Evolutionary conservation across 108 stramenopile genomes (phyloP), one percentile per base, ranked within the genome.

Genomic region (Stephanodiscus minutulus): DNA sequence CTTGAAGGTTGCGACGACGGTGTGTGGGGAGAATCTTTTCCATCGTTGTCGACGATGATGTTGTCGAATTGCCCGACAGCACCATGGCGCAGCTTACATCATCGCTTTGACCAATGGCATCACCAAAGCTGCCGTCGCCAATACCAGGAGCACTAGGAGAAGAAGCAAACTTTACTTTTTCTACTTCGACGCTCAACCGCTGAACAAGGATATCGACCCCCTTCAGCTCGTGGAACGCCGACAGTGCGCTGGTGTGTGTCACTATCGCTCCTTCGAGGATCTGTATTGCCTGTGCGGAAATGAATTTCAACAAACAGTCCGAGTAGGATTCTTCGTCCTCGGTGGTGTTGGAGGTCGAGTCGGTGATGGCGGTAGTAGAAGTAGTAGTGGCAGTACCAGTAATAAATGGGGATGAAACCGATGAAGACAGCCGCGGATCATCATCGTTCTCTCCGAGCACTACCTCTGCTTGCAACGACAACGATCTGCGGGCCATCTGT

Each of bases 231-330:
- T 92, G 88, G 81, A 96, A 98, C 7, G 95, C 91, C 21, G 85
- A 63, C 37, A 94, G 67, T 9, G 95, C 96, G 68, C 83, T 91
- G 46, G 63, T 85, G 66, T 92, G 90, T 24, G 93, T 95, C 24
- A 94, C 86, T 28, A 96, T 87, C 12, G 91, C 91, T 12, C 87
- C 89, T 77, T 98, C 97, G 24, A 98, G 66, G 57, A 96, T 90
- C 68, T 96, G 94, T 24, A 96, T 88, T 5, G 95, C 91, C 71
- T 98, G 97, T 15, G 93, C 86, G 5, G 84, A 74, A 47, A 89
- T 85, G 73, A 88, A 95, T 57, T 79, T 81, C 27, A 88, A 70
- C 21, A 87, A 64, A 49, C 73, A 65, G 33, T 66, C 76, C 22
- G 66, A 69, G 52, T 82, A 71, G 7, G 70, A 63, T 58, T 85